phyloP scores from a whole-genome alignment of 2,329 filamentous ascomycete species.

The Coniochaeta prunicola region DNA sequence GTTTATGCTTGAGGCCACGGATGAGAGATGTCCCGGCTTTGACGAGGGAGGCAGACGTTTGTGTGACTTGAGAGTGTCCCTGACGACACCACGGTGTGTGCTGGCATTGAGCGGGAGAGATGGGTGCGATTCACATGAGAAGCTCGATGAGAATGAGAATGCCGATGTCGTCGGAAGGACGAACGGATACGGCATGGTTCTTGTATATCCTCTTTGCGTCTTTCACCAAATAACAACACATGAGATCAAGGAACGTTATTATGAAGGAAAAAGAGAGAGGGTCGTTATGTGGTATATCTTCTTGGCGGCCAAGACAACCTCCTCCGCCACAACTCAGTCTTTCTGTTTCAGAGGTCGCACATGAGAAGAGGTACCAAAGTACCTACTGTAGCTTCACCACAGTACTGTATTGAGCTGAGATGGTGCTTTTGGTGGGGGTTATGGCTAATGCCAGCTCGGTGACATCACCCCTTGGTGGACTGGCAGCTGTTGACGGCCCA shows the following conservation, averaged over 20 bases:
- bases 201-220: background rate
- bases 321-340: background rate
- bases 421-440: conserved; percentile 1
- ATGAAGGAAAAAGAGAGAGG: background rate
- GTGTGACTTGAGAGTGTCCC: conserved; percentile 79
- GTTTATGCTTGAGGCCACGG: conserved; percentile 61
- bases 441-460: conserved; percentile 6
- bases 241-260: background rate
- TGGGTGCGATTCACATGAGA: conserved; percentile 77
- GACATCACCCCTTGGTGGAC: conserved; percentile 1
- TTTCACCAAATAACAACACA: background rate
- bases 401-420: background rate
- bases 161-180: conserved; percentile 82
- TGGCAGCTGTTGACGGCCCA: background rate
- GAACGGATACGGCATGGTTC: conserved; percentile 80
- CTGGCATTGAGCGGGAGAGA: conserved; percentile 78
- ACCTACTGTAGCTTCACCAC: too few species aligned
- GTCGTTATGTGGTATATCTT: background rate
- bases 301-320: background rate
- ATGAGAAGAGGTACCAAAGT: background rate
- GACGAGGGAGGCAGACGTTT: conserved; percentile 73
- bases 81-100: conserved; percentile 74
- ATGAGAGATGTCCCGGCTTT: conserved; percentile 62
- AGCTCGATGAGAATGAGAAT: conserved; percentile 71
- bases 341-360: background rate